phyloP scores from a whole-genome alignment of 2,329 filamentous ascomycete species.

The Talaromyces piceae region DNA sequence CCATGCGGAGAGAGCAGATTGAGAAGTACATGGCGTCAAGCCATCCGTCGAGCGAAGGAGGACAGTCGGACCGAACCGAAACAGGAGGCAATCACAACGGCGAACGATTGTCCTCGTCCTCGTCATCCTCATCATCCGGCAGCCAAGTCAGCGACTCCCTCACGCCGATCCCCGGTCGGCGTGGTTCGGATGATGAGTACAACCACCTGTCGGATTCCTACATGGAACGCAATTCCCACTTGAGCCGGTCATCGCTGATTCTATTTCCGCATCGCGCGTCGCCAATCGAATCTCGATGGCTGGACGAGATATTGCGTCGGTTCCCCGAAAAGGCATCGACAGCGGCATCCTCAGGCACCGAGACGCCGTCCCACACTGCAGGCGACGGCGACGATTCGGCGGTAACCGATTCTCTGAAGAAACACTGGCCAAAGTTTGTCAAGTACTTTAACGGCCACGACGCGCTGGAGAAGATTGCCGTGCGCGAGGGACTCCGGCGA shows the following conservation, averaged over 20 bases:
- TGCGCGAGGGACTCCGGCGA: constrained; percentile 79
- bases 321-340: constrained; percentile 23
- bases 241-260: constrained; percentile 57
- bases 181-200: constrained; percentile 20
- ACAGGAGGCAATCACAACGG: constrained; percentile 17
- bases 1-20: constrained; percentile 60
- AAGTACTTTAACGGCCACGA: constrained; percentile 84
- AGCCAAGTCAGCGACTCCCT: constrained; percentile 33
- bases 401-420: constrained; percentile 38
- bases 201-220: constrained; percentile 26
- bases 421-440: constrained; percentile 65
- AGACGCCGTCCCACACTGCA: neutral
- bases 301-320: constrained; percentile 40
- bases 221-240: constrained; percentile 24
- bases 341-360: neutral
- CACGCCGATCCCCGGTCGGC: constrained; percentile 27
- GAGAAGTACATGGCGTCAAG: constrained; percentile 29
- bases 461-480: constrained; percentile 75
- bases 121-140: constrained; percentile 29
- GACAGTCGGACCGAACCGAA: constrained; percentile 9
- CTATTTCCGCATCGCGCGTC: constrained; percentile 71
- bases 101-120: constrained; percentile 29
- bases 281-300: constrained; percentile 67
- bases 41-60: constrained; percentile 20
- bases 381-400: constrained; percentile 19